phyloP scores from a whole-genome alignment of 108 stramenopile genomes.

The Discostella pseudostelligera region DNA sequence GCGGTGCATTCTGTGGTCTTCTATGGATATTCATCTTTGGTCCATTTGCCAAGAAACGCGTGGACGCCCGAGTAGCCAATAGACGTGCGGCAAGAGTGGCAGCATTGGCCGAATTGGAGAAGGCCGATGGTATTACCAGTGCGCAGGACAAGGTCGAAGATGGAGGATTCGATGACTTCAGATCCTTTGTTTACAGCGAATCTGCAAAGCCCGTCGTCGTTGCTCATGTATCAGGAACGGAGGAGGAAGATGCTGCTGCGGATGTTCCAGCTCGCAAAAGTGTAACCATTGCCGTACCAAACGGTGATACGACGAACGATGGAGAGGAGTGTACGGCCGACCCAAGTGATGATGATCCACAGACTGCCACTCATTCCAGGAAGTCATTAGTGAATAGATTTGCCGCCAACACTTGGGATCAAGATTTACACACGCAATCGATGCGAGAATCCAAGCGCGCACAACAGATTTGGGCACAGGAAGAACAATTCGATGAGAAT shows the following conservation, averaged over 20 bases:
- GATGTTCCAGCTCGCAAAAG: too few relatives aligned
- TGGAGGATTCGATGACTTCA: too few relatives aligned
- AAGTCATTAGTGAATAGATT: not conserved
- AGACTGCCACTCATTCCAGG: not conserved
- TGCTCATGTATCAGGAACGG: not conserved
- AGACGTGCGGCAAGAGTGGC: too few relatives aligned
- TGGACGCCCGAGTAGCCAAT: slow-evolving; percentile 2
- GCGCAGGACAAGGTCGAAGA: not conserved
- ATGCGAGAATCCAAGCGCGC: slow-evolving; percentile 26
- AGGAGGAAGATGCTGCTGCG: not conserved
- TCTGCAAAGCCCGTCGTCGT: not conserved
- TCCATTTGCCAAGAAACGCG: slow-evolving; percentile 21
- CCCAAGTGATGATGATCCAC: too few relatives aligned
- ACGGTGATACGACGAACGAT: too few relatives aligned
- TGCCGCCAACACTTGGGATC: slow-evolving; percentile 9
- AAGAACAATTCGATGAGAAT: slow-evolving; percentile 44
- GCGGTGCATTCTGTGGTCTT: slow-evolving; percentile 21
- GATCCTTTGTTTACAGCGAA: not conserved
- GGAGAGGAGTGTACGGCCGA: too few relatives aligned
- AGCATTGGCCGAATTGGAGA: not conserved
- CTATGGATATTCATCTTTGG: slow-evolving; percentile 37
- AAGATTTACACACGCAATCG: slow-evolving; percentile 5
- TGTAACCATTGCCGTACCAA: too few relatives aligned
- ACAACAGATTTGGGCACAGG: slow-evolving; percentile 52
- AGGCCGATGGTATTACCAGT: not conserved